Evolutionary conservation across 495 filamentous ascomycete species (phyloP).

Genomic region (Annulohypoxylon maeteangense): DNA sequence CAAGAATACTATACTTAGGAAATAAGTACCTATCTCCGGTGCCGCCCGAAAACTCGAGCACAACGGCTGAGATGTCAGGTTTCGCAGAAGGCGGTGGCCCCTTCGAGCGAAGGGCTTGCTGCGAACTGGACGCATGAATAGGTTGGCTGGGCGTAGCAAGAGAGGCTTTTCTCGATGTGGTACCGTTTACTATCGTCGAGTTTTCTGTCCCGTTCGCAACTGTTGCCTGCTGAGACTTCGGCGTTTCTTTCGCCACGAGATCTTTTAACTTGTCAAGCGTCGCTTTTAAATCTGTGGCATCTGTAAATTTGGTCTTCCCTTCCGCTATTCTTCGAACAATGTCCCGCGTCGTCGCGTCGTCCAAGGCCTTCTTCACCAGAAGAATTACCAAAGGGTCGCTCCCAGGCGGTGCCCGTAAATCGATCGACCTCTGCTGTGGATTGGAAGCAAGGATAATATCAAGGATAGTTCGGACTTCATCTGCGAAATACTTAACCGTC

Average conservation of each 20-base stretch:
- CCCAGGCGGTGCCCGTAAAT: slow-evolving; percentile 53
- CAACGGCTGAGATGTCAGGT: slow-evolving; percentile 74
- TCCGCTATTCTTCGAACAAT: slow-evolving; percentile 56
- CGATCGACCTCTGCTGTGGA: slow-evolving; percentile 54
- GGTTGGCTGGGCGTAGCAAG: slow-evolving; percentile 41
- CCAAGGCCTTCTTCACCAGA: slow-evolving; percentile 56
- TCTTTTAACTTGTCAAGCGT: slow-evolving; percentile 52
- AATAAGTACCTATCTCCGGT: slow-evolving; percentile 90
- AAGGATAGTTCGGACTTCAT: slow-evolving; percentile 60
- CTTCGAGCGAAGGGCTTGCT: slow-evolving; percentile 61
- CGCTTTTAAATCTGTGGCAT: slow-evolving; percentile 56
- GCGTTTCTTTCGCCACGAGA: slow-evolving; percentile 44
- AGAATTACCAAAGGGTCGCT: slow-evolving; percentile 57
- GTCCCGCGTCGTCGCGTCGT: slow-evolving; percentile 51
- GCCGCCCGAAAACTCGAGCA: slow-evolving; percentile 85
- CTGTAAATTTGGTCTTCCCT: slow-evolving; percentile 54
- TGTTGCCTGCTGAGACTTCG: slow-evolving; percentile 33
- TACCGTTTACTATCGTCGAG: slow-evolving; percentile 33
- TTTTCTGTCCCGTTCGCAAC: slow-evolving; percentile 40
- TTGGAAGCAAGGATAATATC: slow-evolving; percentile 59
- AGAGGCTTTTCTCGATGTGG: slow-evolving; percentile 41
- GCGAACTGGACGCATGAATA: slow-evolving; percentile 47
- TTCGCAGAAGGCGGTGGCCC: slow-evolving; percentile 64
- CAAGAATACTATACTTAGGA: slow-evolving; percentile 85
- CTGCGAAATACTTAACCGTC: slow-evolving; percentile 59